Evolutionary conservation across 345 rosid species (phyloP).

Genomic region (Ceriops decandra): DNA sequence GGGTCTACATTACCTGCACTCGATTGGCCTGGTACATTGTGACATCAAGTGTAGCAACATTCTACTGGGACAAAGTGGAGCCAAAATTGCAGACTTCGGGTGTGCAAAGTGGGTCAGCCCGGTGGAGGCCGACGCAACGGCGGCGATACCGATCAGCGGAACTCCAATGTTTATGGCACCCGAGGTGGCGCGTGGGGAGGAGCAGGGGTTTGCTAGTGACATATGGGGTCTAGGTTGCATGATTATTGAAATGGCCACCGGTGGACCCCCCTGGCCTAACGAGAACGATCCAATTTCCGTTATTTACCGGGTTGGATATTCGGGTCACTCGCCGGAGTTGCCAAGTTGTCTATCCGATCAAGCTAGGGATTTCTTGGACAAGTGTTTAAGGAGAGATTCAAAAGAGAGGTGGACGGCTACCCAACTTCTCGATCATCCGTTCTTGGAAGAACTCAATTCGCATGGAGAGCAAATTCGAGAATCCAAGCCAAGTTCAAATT

Average conservation of each 20-base stretch:
- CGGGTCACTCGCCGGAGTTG: constrained; percentile 32
- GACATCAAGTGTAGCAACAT: constrained; percentile 70
- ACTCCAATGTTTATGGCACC: constrained; percentile 86
- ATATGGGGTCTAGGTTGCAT: constrained; percentile 80
- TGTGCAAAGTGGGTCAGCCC: constrained; percentile 47
- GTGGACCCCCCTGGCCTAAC: constrained; percentile 35
- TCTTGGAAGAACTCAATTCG: constrained; percentile 23
- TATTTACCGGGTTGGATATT: constrained; percentile 39
- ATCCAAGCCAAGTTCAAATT: constrained; percentile 30
- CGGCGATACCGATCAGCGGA: constrained; percentile 40
- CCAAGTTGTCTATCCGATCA: constrained; percentile 30
- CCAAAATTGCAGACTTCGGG: constrained; percentile 72
- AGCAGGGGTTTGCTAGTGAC: constrained; percentile 61
- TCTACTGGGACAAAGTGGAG: constrained; percentile 47
- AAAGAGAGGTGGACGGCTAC: constrained; percentile 38
- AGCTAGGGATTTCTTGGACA: constrained; percentile 45
- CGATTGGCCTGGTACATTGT: constrained; percentile 57
- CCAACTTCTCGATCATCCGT: constrained; percentile 39
- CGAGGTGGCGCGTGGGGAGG: constrained; percentile 79
- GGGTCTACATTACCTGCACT: constrained; percentile 63
- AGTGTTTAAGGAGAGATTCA: constrained; percentile 42
- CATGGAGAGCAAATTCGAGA: constrained; percentile 25
- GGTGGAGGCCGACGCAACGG: constrained; percentile 7
- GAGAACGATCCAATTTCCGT: constrained; percentile 26
- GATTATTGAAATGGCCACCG: constrained; percentile 74